Evolutionary conservation across 345 rosid genomes (phyloP).

Genomic region (Raphanus sativus): DNA sequence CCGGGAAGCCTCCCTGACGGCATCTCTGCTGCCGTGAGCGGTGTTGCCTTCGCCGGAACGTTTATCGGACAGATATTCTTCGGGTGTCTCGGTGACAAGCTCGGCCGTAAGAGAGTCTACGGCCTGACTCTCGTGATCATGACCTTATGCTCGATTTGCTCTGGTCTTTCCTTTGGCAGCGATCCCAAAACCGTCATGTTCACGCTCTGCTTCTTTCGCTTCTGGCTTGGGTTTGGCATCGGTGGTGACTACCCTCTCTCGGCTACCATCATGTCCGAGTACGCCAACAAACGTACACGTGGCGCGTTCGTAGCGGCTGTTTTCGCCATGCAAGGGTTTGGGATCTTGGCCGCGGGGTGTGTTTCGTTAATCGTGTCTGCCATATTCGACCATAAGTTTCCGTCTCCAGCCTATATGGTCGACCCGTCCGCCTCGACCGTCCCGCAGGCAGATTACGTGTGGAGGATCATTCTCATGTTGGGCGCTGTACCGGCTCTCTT

Average conservation of each 20-base stretch:
- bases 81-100: constrained; percentile 80
- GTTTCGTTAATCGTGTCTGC: constrained; percentile 48
- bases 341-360: constrained; percentile 65
- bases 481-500: constrained; percentile 70
- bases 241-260: constrained; percentile 90
- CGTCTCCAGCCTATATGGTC: constrained; percentile 41
- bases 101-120: constrained; percentile 67
- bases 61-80: constrained; percentile 78
- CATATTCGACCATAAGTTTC: constrained; percentile 43
- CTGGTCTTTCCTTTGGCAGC: constrained; percentile 59
- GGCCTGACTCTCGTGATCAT: constrained; percentile 66
- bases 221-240: constrained; percentile 87
- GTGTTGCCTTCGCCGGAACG: constrained; percentile 79
- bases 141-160: constrained; percentile 57
- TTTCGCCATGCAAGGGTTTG: constrained; percentile 81
- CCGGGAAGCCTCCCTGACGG: constrained; percentile 63
- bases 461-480: constrained; percentile 66
- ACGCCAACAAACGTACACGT: constrained; percentile 68
- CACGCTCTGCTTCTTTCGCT: constrained; percentile 79
- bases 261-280: constrained; percentile 87
- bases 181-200: constrained; percentile 49
- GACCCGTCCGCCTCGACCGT: constrained; percentile 49
- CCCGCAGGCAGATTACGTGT: constrained; percentile 61
- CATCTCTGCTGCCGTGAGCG: constrained; percentile 63
- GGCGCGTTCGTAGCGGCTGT: constrained; percentile 75